Conservation (phyloP, 345 rosid species). For the Draba incana region DNA sequence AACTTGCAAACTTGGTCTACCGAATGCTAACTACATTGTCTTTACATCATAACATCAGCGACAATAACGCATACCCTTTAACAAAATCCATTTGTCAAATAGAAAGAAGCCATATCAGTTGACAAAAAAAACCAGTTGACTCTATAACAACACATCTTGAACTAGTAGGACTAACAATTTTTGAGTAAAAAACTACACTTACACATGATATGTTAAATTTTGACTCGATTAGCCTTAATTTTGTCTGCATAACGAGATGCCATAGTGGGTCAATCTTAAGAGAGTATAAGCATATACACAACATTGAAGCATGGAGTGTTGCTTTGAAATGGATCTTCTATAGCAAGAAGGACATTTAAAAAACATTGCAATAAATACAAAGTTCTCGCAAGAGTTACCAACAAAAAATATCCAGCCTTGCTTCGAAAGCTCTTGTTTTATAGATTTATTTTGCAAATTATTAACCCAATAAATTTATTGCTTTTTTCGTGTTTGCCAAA, state of each 20-base stretch:
- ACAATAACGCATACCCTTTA: conserved; percentile 12
- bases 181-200: conserved; percentile 12
- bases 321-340: conserved; percentile 17
- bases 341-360: conserved; percentile 10
- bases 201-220: conserved; percentile 37
- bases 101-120: background rate
- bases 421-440: conserved; percentile 28
- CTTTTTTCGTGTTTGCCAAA: conserved; percentile 9
- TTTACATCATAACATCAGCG: conserved; percentile 14
- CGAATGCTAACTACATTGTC: conserved; percentile 28
- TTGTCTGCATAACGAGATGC: conserved; percentile 26
- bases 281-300: conserved; percentile 8
- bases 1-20: conserved; percentile 36
- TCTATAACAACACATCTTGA: conserved; percentile 9
- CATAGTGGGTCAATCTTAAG: conserved; percentile 30
- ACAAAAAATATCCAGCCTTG: conserved; percentile 26
- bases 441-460: conserved; percentile 12
- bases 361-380: conserved; percentile 34
- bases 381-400: conserved; percentile 14
- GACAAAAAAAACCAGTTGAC: background rate
- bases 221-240: conserved; percentile 10
- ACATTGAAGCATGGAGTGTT: conserved; percentile 37
- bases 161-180: conserved; percentile 32
- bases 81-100: conserved; percentile 4
- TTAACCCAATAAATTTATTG: background rate